Evolutionary conservation across 75 land plant genomes (phyloP), one percentile per base, ranked within the genome.

Genomic region (Chamaecyparis obtusa): DNA sequence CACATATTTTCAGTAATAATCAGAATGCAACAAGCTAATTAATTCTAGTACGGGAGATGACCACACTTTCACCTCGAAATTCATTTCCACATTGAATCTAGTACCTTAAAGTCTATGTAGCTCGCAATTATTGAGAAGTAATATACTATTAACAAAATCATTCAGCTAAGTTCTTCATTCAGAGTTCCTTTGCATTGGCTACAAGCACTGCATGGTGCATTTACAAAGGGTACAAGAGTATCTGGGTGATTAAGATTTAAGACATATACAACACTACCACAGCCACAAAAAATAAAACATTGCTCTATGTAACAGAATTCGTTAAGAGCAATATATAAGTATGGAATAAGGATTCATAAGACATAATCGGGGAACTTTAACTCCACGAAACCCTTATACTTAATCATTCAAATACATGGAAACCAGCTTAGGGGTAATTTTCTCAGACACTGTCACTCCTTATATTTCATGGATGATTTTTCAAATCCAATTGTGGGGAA

Each of bases 401-500:
- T 74, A 33, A 33, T 13, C 76, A 14, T 33, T 33, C 15, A 32
- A 11, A 74, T 0, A 2, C 36, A 74, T 30, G 3, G 36, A 74
- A 74, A 33, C 36, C 16, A 33, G 33, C 14, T 15, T 74, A 33
- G 15, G 36, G 13, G 33, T 14, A 8, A 2, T 33, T 32, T 32
- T 74, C 33, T 36, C 76, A 72, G 76, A 72, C 13, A 13, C 3
- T 74, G 3, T 91, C 87, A 96, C 64, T 96, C 85, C 85, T 91
- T 93, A 91, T 97, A 96, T 85, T 93, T 97, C 99, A 97, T 97
- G 36, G 97, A 90, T 72, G 93, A 92, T 85, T 95, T 97, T 80
- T 95, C 97, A 91, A 97, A 97, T 30, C 99, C 99, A 93, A 97
- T 92, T 49, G 99, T 97, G 9, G 99, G 98, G 88, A 97, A 97